Conservation (phyloP, 1,284 basidiomycete species). For the Papiliotrema nemorosa region DNA sequence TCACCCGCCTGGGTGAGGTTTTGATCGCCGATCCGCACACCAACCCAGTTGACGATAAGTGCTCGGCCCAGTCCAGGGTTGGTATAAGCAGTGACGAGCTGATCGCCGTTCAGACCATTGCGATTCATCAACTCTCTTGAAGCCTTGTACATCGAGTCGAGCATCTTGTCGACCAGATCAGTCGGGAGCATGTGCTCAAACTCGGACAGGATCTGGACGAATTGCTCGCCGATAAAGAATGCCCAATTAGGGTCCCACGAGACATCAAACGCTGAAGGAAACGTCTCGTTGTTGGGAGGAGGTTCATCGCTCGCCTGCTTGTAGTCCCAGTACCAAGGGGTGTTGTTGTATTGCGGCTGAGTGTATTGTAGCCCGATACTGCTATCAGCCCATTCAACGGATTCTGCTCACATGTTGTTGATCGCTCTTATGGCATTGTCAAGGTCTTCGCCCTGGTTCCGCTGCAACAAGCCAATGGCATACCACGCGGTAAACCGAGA, state of each 20-base stretch:
- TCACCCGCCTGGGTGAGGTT: conserved; percentile 14
- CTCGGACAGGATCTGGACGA: conserved; percentile 17
- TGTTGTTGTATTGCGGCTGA: conserved; percentile 5
- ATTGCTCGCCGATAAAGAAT: conserved; percentile 14
- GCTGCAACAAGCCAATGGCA: conserved; percentile 9
- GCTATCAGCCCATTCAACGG: neutral
- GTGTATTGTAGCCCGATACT: conserved; percentile 13
- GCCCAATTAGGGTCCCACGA: conserved; percentile 21
- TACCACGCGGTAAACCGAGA: conserved; percentile 15
- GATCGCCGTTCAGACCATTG: conserved; percentile 15
- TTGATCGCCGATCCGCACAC: conserved; percentile 6
- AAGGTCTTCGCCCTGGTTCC: conserved; percentile 11
- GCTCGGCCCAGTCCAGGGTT: conserved; percentile 15
- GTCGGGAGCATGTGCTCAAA: conserved; percentile 13
- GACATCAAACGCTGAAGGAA: conserved; percentile 8
- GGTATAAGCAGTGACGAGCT: conserved; percentile 18
- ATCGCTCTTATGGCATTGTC: conserved; percentile 13
- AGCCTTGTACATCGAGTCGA: conserved; percentile 11
- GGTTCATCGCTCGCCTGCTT: conserved; percentile 12
- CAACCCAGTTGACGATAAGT: conserved; percentile 14
- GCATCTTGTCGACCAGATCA: conserved; percentile 9
- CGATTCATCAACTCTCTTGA: conserved; percentile 15
- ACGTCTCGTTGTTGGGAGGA: conserved; percentile 11
- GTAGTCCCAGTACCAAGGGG: conserved; percentile 14
- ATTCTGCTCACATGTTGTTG: conserved; percentile 12